phyloP scores from a whole-genome alignment of 768 basidiomycete genomes.

The Lentinula sp. region DNA sequence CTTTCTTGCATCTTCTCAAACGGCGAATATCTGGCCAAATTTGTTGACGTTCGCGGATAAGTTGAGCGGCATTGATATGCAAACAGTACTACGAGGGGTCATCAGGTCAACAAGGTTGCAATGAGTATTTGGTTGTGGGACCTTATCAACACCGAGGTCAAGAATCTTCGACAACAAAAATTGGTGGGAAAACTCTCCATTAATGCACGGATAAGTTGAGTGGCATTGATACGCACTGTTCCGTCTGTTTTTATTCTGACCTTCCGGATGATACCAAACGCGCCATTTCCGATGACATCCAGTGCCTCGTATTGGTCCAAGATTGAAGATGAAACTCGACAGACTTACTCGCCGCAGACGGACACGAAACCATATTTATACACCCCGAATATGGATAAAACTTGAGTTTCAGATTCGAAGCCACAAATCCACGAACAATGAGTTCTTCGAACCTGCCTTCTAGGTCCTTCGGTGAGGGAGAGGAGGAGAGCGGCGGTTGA shows the following conservation, averaged over 20 bases:
- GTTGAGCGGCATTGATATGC: too few species aligned
- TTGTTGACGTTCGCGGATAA: neutral
- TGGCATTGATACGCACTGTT: slow-evolving; percentile 42
- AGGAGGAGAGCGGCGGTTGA: slow-evolving; percentile 73
- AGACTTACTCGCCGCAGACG: slow-evolving; percentile 68
- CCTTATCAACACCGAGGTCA: slow-evolving; percentile 85
- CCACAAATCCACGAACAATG: slow-evolving; percentile 85
- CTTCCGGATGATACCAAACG: slow-evolving; percentile 96
- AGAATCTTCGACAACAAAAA: slow-evolving; percentile 80
- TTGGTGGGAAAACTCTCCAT: slow-evolving; percentile 74
- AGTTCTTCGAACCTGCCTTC: slow-evolving; percentile 73
- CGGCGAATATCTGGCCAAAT: slow-evolving; percentile 64
- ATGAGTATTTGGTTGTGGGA: slow-evolving; percentile 88
- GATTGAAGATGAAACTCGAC: slow-evolving; percentile 33
- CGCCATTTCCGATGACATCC: slow-evolving; percentile 93
- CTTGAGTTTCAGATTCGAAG: slow-evolving; percentile 73
- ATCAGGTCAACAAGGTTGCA: slow-evolving; percentile 86
- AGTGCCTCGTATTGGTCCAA: slow-evolving; percentile 81
- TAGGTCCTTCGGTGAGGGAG: slow-evolving; percentile 52
- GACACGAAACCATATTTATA: slow-evolving; percentile 90
- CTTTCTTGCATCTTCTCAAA: slow-evolving; percentile 96
- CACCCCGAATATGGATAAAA: slow-evolving; percentile 96
- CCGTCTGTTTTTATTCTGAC: slow-evolving; percentile 83
- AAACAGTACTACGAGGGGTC: slow-evolving; percentile 77
- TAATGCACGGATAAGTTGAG: slow-evolving; percentile 19